Evolutionary conservation across 2,329 filamentous ascomycete genomes (phyloP), one percentile per base, ranked within the genome.

Genomic region (Tolypocladium ovalisporum): DNA sequence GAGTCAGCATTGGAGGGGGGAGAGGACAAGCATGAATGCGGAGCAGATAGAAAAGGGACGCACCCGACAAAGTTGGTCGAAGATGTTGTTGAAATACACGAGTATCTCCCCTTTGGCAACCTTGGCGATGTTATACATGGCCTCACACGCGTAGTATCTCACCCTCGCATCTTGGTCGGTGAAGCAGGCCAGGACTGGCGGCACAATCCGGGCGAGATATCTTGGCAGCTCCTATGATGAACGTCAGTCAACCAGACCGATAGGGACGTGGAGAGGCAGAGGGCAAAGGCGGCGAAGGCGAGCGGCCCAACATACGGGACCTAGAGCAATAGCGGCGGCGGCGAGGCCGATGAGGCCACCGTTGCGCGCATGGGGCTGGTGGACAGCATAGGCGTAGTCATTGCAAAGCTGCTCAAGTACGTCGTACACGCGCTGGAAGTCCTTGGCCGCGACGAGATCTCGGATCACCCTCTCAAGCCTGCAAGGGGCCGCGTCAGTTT

Each of bases 81-180:
- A 99, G 62, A 99, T 94, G 67, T 95, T 89, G 74, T 99, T 99
- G 74, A 99, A 99, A 77, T 96, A 99, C 44, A 95, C 83, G 62
- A 99, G 75, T 24, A 99, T 94, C 73, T 99, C 94, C 40, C 95
- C 94, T 74, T 99, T 99, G 60, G 93, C 94, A 53, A 99, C 94
- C 75, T 99, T 99, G 68, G 94, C 92, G 69, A 99, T 99, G 73
- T 99, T 99, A 76, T 99, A 99, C 94, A 99, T 99, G 72, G 92
- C 95, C 77, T 99, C 94, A 75, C 94, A 99, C 29, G 94, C 94
- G 75, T 99, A 99, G 73, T 99, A 99, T 62, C 94, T 84, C 36
- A 97, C 94, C 58, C 94, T 84, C 34, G 94, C 92, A 87, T 99
- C 94, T 76, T 97, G 94, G 65, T 99, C 95, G 58, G 89, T 90